Percentiles rank a stretch among this genome's conserved stretches.
These are phyloP conservation scores for Lycium barbarum DNA, from an alignment of 257 asterid genomes.

Conservation along the genomic window DNA sequence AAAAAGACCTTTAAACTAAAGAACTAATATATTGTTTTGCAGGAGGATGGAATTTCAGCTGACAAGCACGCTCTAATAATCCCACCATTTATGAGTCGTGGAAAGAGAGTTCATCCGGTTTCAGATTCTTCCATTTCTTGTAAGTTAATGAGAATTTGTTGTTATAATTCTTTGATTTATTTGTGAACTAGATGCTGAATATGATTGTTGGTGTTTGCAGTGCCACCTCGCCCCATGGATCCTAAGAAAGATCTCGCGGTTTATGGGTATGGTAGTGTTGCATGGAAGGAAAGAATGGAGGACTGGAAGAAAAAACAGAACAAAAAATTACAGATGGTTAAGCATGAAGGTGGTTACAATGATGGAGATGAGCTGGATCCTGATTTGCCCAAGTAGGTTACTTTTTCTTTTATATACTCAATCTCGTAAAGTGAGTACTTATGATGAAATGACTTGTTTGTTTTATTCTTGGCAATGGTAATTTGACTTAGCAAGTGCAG, in stretches of 20 bases:
- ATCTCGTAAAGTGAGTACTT: slow-evolving; percentile 3
- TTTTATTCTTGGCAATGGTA: slow-evolving; percentile 3
- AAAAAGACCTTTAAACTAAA: neutral
- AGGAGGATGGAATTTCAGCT: slow-evolving; percentile 95
- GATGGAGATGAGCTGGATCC: slow-evolving; percentile 85
- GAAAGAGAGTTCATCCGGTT: slow-evolving; percentile 82
- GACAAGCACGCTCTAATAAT: slow-evolving; percentile 93
- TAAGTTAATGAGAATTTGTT: slow-evolving; percentile 38
- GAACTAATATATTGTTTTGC: slow-evolving; percentile 35
- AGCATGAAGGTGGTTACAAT: slow-evolving; percentile 69
- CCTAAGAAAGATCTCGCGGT: slow-evolving; percentile 97
- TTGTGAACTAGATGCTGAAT: slow-evolving; percentile 30
- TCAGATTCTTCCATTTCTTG: slow-evolving; percentile 79
- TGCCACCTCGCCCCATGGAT: slow-evolving; percentile 98
- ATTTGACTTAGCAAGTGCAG: slow-evolving; percentile 29
- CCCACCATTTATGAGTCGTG: slow-evolving; percentile 81
- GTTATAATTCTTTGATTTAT: neutral
- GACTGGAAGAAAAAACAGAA: slow-evolving; percentile 98
- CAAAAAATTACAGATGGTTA: slow-evolving; percentile 88
- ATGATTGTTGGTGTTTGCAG: slow-evolving; percentile 36
- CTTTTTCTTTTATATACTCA: slow-evolving; percentile 35
- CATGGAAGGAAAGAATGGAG: slow-evolving; percentile 99
- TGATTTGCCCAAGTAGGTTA: slow-evolving; percentile 90
- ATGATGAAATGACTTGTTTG: slow-evolving; percentile 41
- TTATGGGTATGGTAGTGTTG: slow-evolving; percentile 94